These are phyloP conservation scores for Remersonia thermophila DNA, from an alignment of 2,329 filamentous ascomycete species.

Conservation along the genomic window DNA sequence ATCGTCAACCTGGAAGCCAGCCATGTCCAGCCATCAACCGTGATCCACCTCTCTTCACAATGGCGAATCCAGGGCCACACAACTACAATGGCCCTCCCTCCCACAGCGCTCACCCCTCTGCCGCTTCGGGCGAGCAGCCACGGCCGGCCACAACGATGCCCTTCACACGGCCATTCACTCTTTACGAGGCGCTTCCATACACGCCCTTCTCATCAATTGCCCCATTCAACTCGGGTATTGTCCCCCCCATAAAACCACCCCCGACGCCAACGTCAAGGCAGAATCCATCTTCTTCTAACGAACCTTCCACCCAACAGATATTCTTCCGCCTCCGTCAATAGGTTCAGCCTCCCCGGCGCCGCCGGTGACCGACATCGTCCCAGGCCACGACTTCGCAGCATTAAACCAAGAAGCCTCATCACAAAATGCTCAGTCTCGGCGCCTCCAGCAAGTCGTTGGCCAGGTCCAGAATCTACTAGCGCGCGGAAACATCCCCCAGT, in stretches of 20 bases:
- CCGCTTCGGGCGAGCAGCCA: conserved; percentile 1
- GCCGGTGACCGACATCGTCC: conserved; percentile 39
- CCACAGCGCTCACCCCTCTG: conserved; percentile 6
- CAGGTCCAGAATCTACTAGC: conserved; percentile 65
- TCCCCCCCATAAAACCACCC: background rate
- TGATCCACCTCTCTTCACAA: conserved; percentile 13
- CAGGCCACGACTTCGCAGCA: conserved; percentile 45
- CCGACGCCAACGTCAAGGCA: too few relatives aligned
- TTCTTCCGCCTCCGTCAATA: conserved; percentile 53
- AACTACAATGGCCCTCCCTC: conserved; percentile 23
- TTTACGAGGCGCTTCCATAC: conserved; percentile 69
- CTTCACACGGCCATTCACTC: conserved; percentile 39
- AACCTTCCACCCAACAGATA: conserved; percentile 31
- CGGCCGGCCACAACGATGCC: conserved; percentile 6
- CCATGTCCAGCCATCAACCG: conserved; percentile 19
- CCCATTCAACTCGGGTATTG: conserved; percentile 61
- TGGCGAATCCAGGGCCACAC: conserved; percentile 20
- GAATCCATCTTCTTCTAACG: too few relatives aligned
- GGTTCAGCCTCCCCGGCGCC: conserved; percentile 42
- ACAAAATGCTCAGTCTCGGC: conserved; percentile 46
- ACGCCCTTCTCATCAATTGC: conserved; percentile 71
- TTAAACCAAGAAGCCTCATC: conserved; percentile 59
- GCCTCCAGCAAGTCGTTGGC: conserved; percentile 58
- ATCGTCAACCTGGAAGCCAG: conserved; percentile 4
- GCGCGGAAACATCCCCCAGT: conserved; percentile 56